These are phyloP conservation scores for Cutaneotrichosporon cavernicola DNA, from an alignment of 1,284 basidiomycete species.

Conservation along the genomic window DNA sequence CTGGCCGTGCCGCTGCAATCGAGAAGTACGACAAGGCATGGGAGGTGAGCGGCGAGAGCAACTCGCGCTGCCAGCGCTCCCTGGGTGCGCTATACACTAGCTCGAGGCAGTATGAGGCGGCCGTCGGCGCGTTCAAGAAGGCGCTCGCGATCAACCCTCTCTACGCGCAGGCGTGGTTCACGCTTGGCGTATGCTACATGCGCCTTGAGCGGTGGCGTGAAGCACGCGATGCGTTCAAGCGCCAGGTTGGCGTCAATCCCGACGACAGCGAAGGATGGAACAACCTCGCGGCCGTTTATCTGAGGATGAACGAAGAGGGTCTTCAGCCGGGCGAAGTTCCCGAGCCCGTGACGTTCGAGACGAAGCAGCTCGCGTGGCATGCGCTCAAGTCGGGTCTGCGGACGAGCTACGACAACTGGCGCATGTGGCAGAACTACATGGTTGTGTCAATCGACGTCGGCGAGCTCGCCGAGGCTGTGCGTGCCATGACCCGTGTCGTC, in stretches of 20 bases:
- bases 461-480: conserved; percentile 80
- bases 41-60: conserved; percentile 73
- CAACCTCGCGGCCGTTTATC: conserved; percentile 92
- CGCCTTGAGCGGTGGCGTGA: conserved; percentile 77
- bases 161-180: conserved; percentile 86
- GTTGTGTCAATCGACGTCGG: conserved; percentile 90
- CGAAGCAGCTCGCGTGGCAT: conserved; percentile 88
- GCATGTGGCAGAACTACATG: conserved; percentile 99
- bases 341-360: conserved; percentile 51
- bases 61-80: conserved; percentile 85
- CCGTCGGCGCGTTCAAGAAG: conserved; percentile 66
- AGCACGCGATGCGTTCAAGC: conserved; percentile 76
- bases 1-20: conserved; percentile 56
- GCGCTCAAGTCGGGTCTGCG: conserved; percentile 88
- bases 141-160: conserved; percentile 89
- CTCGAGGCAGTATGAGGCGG: conserved; percentile 62
- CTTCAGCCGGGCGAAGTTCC: conserved; percentile 35
- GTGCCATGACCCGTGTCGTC: conserved; percentile 77
- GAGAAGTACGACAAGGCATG: conserved; percentile 82
- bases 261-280: conserved; percentile 99
- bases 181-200: conserved; percentile 86
- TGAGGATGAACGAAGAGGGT: conserved; percentile 65
- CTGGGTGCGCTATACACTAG: conserved; percentile 82
- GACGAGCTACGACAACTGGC: conserved; percentile 85
- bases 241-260: conserved; percentile 87